Evolutionary conservation across 2,329 filamentous ascomycete species (phyloP).

Genomic region (Scopulariopsis brevicaulis): DNA sequence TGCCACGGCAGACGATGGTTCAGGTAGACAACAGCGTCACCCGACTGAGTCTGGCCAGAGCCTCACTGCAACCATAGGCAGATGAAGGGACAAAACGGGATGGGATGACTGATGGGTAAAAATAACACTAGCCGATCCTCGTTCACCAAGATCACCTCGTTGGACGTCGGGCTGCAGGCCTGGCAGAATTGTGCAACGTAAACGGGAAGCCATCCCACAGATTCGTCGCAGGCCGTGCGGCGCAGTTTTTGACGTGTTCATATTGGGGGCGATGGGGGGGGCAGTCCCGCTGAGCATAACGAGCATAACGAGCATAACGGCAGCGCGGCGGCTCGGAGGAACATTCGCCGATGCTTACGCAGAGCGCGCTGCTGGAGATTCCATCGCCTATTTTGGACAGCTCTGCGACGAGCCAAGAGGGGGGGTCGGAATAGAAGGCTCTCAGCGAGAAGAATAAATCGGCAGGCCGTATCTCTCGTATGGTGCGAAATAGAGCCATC

Average conservation of each 20-base stretch:
- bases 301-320: not conserved
- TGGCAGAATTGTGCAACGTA: not conserved
- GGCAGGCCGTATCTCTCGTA: not conserved
- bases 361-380: not conserved
- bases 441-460: not conserved
- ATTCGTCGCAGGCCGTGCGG: too few species aligned
- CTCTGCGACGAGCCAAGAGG: not conserved
- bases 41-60: not conserved
- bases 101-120: not conserved
- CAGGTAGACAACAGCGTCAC: not conserved
- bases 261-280: not conserved
- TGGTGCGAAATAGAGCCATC: too few species aligned
- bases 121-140: not conserved
- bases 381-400: not conserved
- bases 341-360: conserved; percentile 3
- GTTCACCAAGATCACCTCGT: not conserved
- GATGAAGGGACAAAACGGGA: not conserved
- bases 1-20: not conserved
- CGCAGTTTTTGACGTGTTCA: too few species aligned
- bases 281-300: too few species aligned
- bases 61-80: not conserved
- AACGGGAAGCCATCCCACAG: too few species aligned
- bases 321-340: conserved; percentile 1
- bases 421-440: not conserved
- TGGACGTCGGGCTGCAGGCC: conserved; percentile 1